Evolutionary conservation across 2,329 filamentous ascomycete genomes (phyloP), one percentile per base, ranked within the genome.

Genomic region (Malbranchea zuffiana): DNA sequence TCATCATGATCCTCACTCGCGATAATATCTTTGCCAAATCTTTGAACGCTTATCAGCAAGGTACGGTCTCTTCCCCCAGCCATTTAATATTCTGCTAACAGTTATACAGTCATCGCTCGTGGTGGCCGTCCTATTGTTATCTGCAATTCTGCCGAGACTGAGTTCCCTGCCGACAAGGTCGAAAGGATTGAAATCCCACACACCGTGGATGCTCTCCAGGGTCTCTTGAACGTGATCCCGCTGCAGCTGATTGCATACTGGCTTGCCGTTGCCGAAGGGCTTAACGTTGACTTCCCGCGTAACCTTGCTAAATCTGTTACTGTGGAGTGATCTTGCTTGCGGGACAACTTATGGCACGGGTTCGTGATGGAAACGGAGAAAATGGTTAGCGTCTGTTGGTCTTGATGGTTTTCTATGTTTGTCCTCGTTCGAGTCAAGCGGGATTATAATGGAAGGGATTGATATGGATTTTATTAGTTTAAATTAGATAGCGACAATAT

Each of bases 301-400:
- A 98, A 98, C 71, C 68, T 98, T 67, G 90, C 90, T 62, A 98
- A 98, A 78, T 94, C 86, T 46, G 90, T 98, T 47, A 98, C 90
- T 47, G 90, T 98, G 50, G 90, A 98, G 76, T 98, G 88, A 71
- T n/a, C n/a, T n/a, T n/a, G n/a, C n/a, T n/a, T 20, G 23, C 23
- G 23, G 23, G 8, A 25, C 23, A 3, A 25, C 10, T 3, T 12
- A 25, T 25, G 10, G 10, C 10, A 25, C 10, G 23, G 10, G 10
- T 25, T 10, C 23, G 10, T 12, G 10, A n/a, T n/a, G n/a, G n/a
- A 21, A 23, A 31, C 17, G 15, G 13, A 19, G 23, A 17, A 20
- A 33, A 39, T n/a, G n/a, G n/a, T n/a, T n/a, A n/a, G n/a, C n/a
- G n/a, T n/a, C n/a, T n/a, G n/a, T n/a, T n/a, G n/a, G n/a, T n/a